Base-by-base conservation (phyloP, 148 eudicot genomes). In the Vaccinium darrowii region DNA sequence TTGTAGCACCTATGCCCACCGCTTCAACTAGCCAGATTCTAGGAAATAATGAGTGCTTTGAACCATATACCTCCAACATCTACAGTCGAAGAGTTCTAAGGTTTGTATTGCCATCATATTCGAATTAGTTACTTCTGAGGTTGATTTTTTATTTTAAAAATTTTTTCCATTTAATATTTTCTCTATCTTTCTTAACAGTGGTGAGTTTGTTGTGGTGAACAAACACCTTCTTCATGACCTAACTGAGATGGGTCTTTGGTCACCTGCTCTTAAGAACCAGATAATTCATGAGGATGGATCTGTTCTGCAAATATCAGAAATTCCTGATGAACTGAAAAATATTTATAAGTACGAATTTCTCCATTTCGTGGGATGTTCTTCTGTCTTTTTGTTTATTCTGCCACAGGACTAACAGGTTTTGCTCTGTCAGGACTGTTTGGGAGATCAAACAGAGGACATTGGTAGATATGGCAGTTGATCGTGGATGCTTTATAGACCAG, bases 201-300 rank as follows among this genome's bases (percentile, higher is more conserved):
- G 99, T 84, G 98, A 97, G 86, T 97, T 95, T 97, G 98, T 97
- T 83, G 99, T 97, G 89, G 99, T 97, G 71, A 97, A 97, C 91
- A 97, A 95, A 74, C 99, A 97, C 88, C 95, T 97, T 85, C 96
- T 97, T 65, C 90, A 94, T 83, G 99, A 97, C 92, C 82, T 97
- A 86, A 93, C 96, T 19, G 99, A 97, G 86, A 94, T 93, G 96
- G 98, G 98, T 54, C 91, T 97, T 57, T 95, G 98, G 99, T 87
- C 96, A 36, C 93, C 98, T 71, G 51, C 92, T 81, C 76, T 97
- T 39, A 97, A 97, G 93, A 97, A 97, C 84, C 83, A 88, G 88
- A 94, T 97, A 36, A 88, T 97, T 19, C 90, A 92, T 52, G 98
- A 95, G 49, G 84, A 91, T 89, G 99, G 99, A 80, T 97, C 99